Base-by-base conservation (phyloP, 163 green algal species). In the Chlorella variabilis region DNA sequence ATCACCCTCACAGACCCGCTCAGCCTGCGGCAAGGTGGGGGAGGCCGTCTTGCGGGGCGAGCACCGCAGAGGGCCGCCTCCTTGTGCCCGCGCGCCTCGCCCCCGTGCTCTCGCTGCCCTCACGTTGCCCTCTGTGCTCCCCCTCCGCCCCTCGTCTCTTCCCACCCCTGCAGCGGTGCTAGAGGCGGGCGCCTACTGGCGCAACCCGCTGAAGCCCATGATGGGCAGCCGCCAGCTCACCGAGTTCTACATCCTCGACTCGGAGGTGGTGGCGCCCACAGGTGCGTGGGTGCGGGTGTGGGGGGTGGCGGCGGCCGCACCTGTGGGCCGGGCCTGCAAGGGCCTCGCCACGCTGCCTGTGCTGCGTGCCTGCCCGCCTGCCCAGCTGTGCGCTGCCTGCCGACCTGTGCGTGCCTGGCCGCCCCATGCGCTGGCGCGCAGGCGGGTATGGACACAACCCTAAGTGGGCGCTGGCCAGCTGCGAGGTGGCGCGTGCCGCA, bases 201-300 rank as follows among this genome's bases (percentile, higher is more conserved):
- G 95, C 17, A 77, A 83, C 11, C 86, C 91, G 5, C 98, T 96
- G 86, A 82, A 54, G 7, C 75, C 92, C 0, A 78, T 98, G 48
- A 82, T 95, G 78, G 86, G 56, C 54, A 84, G 51, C 65, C 90
- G 85, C 77, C 91, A 96, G 86, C 84, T 98, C 33, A 85, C 89
- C 21, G 92, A 97, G 86, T 99, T 95, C 78, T 87, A 98, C 9
- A 89, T 99, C 23, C 86, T 99, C 65, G 97, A 99, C 85, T 85
- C 97, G 1, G 97, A 99, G 88, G 77, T 75, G 18, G 25, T 86
- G 70, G 73, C 58, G 3, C 39, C 49, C 41, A 63, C 65, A n/a
- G 73, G 73, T 80, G 73, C 41, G 29, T 21, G 66, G 45, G 20
- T 29, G 34, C 66, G 25, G 38, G 34, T 38, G 27, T 61, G 39